These are phyloP conservation scores for Diutina neorugosa DNA, from an alignment of 1,139 yeast genomes.

Conservation along the genomic window DNA sequence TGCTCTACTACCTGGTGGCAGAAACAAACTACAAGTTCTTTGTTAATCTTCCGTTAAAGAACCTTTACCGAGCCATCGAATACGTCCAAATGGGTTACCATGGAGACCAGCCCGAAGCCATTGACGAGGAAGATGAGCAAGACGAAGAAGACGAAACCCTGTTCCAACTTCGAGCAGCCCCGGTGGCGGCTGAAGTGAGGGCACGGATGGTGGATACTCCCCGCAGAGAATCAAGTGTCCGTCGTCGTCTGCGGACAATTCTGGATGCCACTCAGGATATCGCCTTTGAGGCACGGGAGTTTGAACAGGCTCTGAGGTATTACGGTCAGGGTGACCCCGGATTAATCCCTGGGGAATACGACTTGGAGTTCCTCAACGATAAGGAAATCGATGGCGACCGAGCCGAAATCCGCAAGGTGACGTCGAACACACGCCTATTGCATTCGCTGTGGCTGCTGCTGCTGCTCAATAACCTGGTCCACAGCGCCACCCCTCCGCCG, in stretches of 20 bases:
- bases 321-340: slow-evolving; percentile 3
- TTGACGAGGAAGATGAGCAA: background rate
- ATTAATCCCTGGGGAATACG: background rate
- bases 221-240: background rate
- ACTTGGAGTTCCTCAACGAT: background rate
- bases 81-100: slow-evolving; percentile 19
- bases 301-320: background rate
- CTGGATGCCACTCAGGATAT: slow-evolving; percentile 2
- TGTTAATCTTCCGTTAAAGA: slow-evolving; percentile 31
- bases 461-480: background rate
- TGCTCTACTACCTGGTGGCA: slow-evolving; percentile 28
- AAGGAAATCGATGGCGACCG: slow-evolving; percentile 2
- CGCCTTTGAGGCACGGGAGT: background rate
- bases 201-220: background rate
- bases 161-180: background rate
- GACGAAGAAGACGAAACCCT: background rate
- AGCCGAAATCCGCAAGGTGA: background rate
- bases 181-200: background rate
- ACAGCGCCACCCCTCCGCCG: background rate
- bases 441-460: slow-evolving; percentile 4
- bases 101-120: background rate
- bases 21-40: slow-evolving; percentile 31
- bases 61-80: slow-evolving; percentile 29
- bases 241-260: background rate
- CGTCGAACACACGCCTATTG: background rate